phyloP scores from a whole-genome alignment of 2,329 filamentous ascomycete genomes.

The Setomelanomma holmii region DNA sequence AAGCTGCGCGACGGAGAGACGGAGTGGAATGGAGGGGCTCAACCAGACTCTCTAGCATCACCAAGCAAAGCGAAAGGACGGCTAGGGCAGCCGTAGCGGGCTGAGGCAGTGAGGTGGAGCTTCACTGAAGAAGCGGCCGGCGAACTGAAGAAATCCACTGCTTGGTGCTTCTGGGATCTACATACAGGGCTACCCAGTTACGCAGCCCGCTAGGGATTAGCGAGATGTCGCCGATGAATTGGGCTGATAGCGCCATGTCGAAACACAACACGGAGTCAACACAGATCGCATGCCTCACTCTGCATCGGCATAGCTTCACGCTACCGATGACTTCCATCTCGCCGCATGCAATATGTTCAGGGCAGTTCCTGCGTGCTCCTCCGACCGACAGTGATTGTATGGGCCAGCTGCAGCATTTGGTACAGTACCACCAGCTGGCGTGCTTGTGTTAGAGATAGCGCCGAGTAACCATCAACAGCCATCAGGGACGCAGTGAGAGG shows the following conservation, averaged over 20 bases:
- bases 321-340: constrained; percentile 8
- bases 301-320: constrained; percentile 27
- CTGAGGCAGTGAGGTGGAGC: constrained; percentile 38
- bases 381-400: constrained; percentile 1
- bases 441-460: constrained; percentile 26
- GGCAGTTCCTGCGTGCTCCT: constrained; percentile 8
- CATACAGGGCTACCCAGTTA: constrained; percentile 36
- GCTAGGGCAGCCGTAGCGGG: constrained; percentile 35
- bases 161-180: constrained; percentile 42
- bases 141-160: constrained; percentile 42
- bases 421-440: constrained; percentile 31
- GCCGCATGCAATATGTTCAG: constrained; percentile 2
- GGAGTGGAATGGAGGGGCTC: constrained; percentile 28
- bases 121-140: constrained; percentile 38
- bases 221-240: constrained; percentile 42
- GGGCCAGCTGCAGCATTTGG: constrained; percentile 27
- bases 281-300: constrained; percentile 37
- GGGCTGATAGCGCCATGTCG: constrained; percentile 42
- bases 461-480: constrained; percentile 33
- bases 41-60: constrained; percentile 31
- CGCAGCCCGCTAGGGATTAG: constrained; percentile 34
- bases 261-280: constrained; percentile 40
- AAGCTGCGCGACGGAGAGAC: constrained; percentile 27
- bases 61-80: constrained; percentile 27
- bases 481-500: constrained; percentile 33